Percentiles rank a stretch among this genome's conserved stretches.
Evolutionary conservation across 352 stramenopile species (phyloP).

Genomic region (Pythium volutum): DNA sequence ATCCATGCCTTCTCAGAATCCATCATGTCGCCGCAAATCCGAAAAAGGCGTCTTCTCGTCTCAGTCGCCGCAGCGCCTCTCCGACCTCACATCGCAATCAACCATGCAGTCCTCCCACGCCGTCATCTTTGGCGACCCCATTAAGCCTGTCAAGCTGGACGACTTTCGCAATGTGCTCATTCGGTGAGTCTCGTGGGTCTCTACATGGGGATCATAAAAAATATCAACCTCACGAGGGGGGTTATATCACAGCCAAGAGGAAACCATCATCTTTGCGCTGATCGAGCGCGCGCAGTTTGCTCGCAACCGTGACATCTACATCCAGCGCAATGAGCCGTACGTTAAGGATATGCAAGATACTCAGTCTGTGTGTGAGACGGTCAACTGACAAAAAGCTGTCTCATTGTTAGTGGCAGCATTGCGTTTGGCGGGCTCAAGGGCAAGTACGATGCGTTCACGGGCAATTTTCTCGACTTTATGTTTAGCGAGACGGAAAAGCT

Average conservation of each 20-base stretch:
- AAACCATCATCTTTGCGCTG: conserved; percentile 99
- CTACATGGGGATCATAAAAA: neutral
- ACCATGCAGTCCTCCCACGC: conserved; percentile 48
- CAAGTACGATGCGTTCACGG: conserved; percentile 84
- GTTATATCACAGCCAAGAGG: conserved; percentile 79
- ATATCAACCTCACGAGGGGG: neutral
- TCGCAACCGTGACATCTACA: conserved; percentile 94
- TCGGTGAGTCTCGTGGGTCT: conserved; percentile 29
- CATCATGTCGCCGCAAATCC: neutral
- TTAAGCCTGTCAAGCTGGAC: conserved; percentile 76
- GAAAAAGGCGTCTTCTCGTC: neutral
- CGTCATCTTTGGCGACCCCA: conserved; percentile 61
- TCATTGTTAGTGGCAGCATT: conserved; percentile 45
- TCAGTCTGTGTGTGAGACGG: neutral
- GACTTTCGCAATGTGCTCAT: conserved; percentile 90
- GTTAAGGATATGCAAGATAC: neutral
- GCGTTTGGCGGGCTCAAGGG: conserved; percentile 77
- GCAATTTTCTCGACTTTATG: conserved; percentile 94
- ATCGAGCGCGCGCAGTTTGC: conserved; percentile 98
- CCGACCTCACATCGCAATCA: conserved; percentile 13
- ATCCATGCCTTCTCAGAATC: neutral
- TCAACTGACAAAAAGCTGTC: no score
- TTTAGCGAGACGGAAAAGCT: conserved; percentile 96
- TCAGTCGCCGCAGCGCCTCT: no score
- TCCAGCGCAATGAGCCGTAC: conserved; percentile 79